Conservation (phyloP, 805 yeast species). For the Helenozyma rhizophorensis region DNA sequence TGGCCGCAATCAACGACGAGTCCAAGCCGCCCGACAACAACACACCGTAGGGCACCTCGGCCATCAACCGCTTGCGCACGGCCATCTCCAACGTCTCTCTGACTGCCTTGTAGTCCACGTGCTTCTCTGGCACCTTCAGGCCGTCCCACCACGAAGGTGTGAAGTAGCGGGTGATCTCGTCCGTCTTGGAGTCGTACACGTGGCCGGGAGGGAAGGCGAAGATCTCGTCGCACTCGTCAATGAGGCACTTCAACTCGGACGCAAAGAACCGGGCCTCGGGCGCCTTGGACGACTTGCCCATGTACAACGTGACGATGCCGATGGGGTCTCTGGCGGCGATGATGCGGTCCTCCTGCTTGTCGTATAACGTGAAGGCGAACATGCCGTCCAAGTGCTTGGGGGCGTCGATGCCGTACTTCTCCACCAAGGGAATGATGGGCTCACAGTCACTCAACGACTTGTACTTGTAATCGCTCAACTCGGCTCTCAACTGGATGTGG, state of each 20-base stretch:
- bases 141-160: conserved; percentile 95
- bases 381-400: conserved; percentile 95
- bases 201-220: conserved; percentile 98
- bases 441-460: conserved; percentile 94
- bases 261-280: conserved; percentile 87
- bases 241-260: conserved; percentile 88
- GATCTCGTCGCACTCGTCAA: conserved; percentile 92
- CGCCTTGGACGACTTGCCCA: conserved; percentile 71
- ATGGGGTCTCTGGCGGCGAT: conserved; percentile 98
- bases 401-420: conserved; percentile 83
- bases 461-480: conserved; percentile 68
- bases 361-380: conserved; percentile 94
- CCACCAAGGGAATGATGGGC: conserved; percentile 89
- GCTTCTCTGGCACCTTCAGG: conserved; percentile 64
- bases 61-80: conserved; percentile 98
- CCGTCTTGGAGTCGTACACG: conserved; percentile 88
- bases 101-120: conserved; percentile 65
- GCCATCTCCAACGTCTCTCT: conserved; percentile 86
- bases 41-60: conserved; percentile 99
- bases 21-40: conserved; percentile 96
- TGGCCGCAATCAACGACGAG: conserved; percentile 92
- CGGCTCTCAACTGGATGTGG: conserved; percentile 84
- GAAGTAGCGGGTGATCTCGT: conserved; percentile 81
- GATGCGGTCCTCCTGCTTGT: conserved; percentile 76
- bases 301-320: conserved; percentile 93